Evolutionary conservation across 352 stramenopile genomes (phyloP).

Genomic region (Phytopythium litorale): DNA sequence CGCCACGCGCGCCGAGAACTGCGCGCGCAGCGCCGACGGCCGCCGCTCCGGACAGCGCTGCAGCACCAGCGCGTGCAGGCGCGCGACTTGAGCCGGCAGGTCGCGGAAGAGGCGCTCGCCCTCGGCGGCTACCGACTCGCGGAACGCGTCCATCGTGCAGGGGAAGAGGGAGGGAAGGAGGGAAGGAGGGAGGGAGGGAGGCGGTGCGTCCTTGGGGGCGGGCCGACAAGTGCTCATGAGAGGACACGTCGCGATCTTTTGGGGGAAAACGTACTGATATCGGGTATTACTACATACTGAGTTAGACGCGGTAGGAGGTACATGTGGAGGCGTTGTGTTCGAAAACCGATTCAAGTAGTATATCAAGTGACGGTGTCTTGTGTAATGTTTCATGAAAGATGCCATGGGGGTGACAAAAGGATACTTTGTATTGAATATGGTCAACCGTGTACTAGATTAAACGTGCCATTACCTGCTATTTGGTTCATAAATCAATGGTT

Average conservation of each 20-base stretch:
- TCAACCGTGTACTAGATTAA: not conserved
- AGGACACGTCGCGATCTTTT: not conserved
- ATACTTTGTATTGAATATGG: not conserved
- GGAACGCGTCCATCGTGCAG: slow-evolving; percentile 52
- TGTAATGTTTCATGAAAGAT: too few species aligned
- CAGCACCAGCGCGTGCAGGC: slow-evolving; percentile 41
- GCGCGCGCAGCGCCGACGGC: slow-evolving; percentile 33
- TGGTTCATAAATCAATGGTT: not conserved
- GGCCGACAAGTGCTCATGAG: not conserved
- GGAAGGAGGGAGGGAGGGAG: not conserved
- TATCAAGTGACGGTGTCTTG: too few species aligned
- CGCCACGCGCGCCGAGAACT: slow-evolving; percentile 30
- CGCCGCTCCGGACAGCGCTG: slow-evolving; percentile 40
- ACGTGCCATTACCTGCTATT: not conserved
- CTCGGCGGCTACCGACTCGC: slow-evolving; percentile 29
- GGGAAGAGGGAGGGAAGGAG: not conserved
- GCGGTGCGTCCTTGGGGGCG: not conserved
- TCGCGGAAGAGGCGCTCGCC: slow-evolving; percentile 38
- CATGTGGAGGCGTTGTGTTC: not conserved
- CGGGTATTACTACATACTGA: not conserved
- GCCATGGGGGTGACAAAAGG: not conserved
- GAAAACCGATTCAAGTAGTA: not conserved
- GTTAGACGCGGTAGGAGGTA: not conserved
- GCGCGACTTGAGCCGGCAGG: slow-evolving; percentile 38
- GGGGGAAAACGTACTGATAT: not conserved